Conservation (phyloP, 31 red algal species). For the Bonnemaisonia californica region DNA sequence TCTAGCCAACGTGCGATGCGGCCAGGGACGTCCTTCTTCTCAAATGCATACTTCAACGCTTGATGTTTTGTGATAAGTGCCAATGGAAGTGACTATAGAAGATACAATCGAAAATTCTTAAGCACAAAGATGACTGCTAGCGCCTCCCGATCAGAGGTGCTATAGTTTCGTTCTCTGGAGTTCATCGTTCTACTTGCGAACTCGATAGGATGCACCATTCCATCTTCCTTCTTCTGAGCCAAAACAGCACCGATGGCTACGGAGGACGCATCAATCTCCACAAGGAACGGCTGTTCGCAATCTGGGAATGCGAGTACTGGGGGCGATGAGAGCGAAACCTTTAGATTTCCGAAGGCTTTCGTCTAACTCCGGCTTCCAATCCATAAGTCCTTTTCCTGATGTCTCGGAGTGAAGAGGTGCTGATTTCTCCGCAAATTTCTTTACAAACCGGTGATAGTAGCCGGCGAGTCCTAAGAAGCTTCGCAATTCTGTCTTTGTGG, state of each 20-base stretch:
- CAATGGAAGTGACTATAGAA: not conserved
- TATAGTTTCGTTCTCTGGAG: conserved; percentile 2
- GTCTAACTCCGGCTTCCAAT: not conserved
- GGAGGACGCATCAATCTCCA: conserved; percentile 12
- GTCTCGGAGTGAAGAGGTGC: too few relatives aligned
- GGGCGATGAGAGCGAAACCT: not conserved
- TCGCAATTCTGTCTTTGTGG: not conserved
- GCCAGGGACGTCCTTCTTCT: conserved; percentile 2
- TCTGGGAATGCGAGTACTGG: conserved; percentile 10
- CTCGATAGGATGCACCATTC: too few relatives aligned
- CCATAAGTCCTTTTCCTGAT: not conserved
- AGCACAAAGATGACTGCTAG: too few relatives aligned
- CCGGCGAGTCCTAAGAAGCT: too few relatives aligned
- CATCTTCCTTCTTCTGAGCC: conserved; percentile 5
- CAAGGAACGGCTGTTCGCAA: not conserved
- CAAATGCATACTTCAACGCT: not conserved
- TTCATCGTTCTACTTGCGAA: conserved; percentile 15
- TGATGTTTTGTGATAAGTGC: not conserved
- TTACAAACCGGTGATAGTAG: conserved; percentile 17
- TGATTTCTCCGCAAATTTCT: not conserved
- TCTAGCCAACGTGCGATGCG: not conserved
- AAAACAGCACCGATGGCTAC: not conserved
- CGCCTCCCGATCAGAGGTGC: not conserved
- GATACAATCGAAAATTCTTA: not conserved
- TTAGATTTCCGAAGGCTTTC: not conserved